Conservation (phyloP, 1,284 basidiomycete genomes). For the Boletus semigastroideus region DNA sequence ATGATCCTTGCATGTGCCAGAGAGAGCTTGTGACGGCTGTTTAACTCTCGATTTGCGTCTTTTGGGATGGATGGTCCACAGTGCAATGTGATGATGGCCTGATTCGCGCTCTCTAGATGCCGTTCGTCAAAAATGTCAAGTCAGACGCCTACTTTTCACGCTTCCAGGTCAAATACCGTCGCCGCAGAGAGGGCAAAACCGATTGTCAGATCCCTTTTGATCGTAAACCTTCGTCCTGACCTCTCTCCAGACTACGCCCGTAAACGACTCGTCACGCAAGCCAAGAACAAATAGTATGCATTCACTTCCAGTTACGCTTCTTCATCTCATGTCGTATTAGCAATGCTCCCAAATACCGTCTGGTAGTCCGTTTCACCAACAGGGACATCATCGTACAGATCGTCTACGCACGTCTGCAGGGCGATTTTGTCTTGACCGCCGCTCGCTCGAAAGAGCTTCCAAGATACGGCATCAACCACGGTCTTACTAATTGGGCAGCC, state of each 20-base stretch:
- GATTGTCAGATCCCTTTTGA: conserved; percentile 67
- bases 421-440: conserved; percentile 90
- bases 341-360: conserved; percentile 97
- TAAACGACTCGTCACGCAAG: conserved; percentile 94
- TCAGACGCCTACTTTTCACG: conserved; percentile 94
- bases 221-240: conserved; percentile 14
- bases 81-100: conserved; percentile 22
- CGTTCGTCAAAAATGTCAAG: conserved; percentile 88
- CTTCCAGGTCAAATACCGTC: conserved; percentile 96
- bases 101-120: conserved; percentile 56
- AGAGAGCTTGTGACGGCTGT: not conserved
- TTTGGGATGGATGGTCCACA: conserved; percentile 28
- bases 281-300: conserved; percentile 97
- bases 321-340: conserved; percentile 32
- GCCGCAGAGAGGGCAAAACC: conserved; percentile 96
- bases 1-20: conserved; percentile 1
- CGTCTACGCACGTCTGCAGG: conserved; percentile 95
- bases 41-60: conserved; percentile 5
- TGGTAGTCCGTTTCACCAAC: conserved; percentile 98
- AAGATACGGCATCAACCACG: conserved; percentile 96
- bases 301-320: not conserved
- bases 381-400: conserved; percentile 91
- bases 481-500: conserved; percentile 98
- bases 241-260: conserved; percentile 83
- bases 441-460: conserved; percentile 93